Evolutionary conservation across 148 eudicot genomes (phyloP).

Genomic region (Heliamphora exappendiculata): DNA sequence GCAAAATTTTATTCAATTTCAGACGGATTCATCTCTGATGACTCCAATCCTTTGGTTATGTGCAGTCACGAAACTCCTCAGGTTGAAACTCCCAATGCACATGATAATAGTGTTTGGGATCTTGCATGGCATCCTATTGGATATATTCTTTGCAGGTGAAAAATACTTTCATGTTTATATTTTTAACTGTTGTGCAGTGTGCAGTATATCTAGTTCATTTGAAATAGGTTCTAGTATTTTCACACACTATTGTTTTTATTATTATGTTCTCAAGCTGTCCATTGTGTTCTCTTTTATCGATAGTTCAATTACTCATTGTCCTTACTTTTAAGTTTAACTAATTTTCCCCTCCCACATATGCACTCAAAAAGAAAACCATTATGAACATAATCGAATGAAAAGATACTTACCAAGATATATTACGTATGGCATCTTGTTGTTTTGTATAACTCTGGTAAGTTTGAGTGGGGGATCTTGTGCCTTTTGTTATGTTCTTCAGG

Average conservation of each 20-base stretch:
- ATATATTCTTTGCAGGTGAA: conserved; percentile 90
- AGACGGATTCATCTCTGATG: background rate
- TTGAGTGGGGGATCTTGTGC: background rate
- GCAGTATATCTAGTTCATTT: background rate
- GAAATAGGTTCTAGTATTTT: background rate
- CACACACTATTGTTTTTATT: background rate
- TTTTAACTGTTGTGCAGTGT: background rate
- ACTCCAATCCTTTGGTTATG: conserved; percentile 13
- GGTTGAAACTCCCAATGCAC: conserved; percentile 80
- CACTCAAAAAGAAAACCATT: background rate
- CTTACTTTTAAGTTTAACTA: background rate
- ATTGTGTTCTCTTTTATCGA: background rate
- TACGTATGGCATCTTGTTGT: background rate
- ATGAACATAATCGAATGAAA: background rate
- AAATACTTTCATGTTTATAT: background rate
- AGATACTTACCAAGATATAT: background rate
- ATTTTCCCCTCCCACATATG: background rate
- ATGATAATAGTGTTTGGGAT: conserved; percentile 94
- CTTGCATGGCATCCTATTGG: conserved; percentile 99
- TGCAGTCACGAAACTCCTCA: conserved; percentile 93
- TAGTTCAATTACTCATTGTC: background rate
- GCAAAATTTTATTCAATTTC: background rate
- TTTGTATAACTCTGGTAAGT: background rate
- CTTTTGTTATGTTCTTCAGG: background rate
- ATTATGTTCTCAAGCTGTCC: no score